Percentiles rank a stretch among this genome's conserved stretches.
These are phyloP conservation scores for Globisporangium rhizosaccharum DNA, from an alignment of 352 stramenopile species.

Conservation along the genomic window DNA sequence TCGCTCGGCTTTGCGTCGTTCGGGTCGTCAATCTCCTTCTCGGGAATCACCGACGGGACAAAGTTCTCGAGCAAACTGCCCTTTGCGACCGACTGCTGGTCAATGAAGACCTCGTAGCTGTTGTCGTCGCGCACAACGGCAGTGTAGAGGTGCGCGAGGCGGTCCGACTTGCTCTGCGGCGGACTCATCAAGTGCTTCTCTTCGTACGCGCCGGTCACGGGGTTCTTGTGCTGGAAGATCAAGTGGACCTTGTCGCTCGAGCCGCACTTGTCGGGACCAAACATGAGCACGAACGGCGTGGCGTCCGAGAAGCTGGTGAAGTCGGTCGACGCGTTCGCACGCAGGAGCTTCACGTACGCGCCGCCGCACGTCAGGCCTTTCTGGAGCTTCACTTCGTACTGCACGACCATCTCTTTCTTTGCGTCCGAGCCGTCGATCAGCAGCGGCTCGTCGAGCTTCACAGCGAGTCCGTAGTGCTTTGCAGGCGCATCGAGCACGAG, in stretches of 20 bases:
- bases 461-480: slow-evolving; percentile 77
- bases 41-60: slow-evolving; percentile 74
- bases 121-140: slow-evolving; percentile 88
- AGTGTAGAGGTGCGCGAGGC: slow-evolving; percentile 90
- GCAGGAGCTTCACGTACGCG: slow-evolving; percentile 92
- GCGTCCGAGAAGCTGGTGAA: slow-evolving; percentile 71
- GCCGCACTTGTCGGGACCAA: slow-evolving; percentile 93
- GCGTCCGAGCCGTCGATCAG: slow-evolving; percentile 54
- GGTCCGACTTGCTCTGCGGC: slow-evolving; percentile 77
- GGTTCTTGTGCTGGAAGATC: slow-evolving; percentile 94
- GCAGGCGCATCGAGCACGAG: slow-evolving; percentile 68
- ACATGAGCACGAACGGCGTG: slow-evolving; percentile 94
- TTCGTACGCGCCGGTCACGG: slow-evolving; percentile 86
- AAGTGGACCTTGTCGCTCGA: slow-evolving; percentile 93
- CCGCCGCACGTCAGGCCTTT: slow-evolving; percentile 89
- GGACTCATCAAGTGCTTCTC: slow-evolving; percentile 91
- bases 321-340: slow-evolving; percentile 40
- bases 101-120: slow-evolving; percentile 90
- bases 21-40: slow-evolving; percentile 91
- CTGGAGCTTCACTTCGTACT: slow-evolving; percentile 94
- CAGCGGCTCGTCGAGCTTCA: slow-evolving; percentile 63
- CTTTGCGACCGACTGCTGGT: slow-evolving; percentile 76
- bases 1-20: slow-evolving; percentile 89
- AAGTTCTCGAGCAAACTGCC: slow-evolving; percentile 86
- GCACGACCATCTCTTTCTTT: slow-evolving; percentile 87